Conservation (phyloP, 2,329 filamentous ascomycete genomes). For the Ceratocystis huliohia region DNA sequence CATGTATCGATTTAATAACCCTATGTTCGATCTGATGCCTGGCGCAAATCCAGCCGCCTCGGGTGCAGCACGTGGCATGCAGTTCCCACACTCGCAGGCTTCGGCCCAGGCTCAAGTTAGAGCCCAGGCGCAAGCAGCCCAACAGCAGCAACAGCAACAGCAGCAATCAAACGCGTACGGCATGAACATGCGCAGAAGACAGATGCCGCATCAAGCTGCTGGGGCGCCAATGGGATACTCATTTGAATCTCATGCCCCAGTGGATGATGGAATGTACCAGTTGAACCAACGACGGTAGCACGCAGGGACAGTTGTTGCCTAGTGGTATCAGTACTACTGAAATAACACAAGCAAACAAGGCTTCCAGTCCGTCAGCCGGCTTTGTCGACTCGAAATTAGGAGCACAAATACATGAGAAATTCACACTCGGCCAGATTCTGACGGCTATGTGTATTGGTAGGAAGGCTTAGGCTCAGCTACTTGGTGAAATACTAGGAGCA, state of each 20-base stretch:
- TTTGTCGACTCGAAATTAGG: neutral
- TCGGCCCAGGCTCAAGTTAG: conserved; percentile 10
- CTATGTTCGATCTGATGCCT: conserved; percentile 7
- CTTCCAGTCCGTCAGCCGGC: neutral
- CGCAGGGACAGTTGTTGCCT: neutral
- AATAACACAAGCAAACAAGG: neutral
- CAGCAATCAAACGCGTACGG: conserved; percentile 6
- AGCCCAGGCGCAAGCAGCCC: conserved; percentile 9
- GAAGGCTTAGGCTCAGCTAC: neutral
- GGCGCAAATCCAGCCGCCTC: neutral
- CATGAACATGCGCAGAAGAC: neutral
- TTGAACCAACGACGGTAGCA: conserved; percentile 5
- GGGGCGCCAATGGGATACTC: conserved; percentile 5
- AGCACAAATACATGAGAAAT: neutral
- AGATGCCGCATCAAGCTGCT: conserved; percentile 2
- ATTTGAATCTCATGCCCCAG: conserved; percentile 11
- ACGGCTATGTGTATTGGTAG: neutral
- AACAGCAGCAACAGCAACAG: conserved; percentile 15
- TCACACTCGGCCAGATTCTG: neutral
- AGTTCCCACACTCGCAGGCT: conserved; percentile 12
- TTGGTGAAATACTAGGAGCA: neutral
- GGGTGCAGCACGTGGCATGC: conserved; percentile 4
- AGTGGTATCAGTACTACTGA: neutral
- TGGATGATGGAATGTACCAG: conserved; percentile 13
- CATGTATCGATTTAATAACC: conserved; percentile 1